These are phyloP conservation scores for Wickerhamiella dianesei DNA, from an alignment of 805 yeast genomes.

Conservation along the genomic window DNA sequence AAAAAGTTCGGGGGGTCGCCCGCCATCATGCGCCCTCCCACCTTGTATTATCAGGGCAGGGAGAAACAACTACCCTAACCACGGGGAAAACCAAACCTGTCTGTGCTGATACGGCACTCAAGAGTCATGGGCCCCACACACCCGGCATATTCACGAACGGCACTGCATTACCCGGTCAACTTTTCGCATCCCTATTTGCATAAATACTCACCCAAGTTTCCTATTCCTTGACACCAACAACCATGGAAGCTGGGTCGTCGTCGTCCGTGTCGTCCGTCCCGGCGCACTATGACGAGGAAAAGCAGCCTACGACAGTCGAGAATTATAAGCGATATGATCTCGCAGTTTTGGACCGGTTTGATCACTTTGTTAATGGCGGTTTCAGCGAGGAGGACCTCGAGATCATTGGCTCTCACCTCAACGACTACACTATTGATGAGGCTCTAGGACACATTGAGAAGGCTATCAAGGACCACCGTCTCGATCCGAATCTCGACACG, in stretches of 20 bases:
- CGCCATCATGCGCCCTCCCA: too few relatives aligned
- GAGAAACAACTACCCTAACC: too few relatives aligned
- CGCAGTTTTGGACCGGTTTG: background rate
- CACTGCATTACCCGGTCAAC: too few relatives aligned
- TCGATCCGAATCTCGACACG: conserved; percentile 36
- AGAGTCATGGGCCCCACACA: too few relatives aligned
- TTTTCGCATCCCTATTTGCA: too few relatives aligned
- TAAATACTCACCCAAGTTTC: too few relatives aligned
- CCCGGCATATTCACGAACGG: too few relatives aligned
- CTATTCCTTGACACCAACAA: too few relatives aligned
- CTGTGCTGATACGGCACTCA: too few relatives aligned
- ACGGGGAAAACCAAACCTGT: too few relatives aligned
- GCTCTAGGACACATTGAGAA: conserved; percentile 30
- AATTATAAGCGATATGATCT: background rate
- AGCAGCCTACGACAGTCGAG: background rate
- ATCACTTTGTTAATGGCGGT: background rate
- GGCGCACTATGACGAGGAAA: background rate
- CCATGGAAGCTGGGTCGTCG: background rate
- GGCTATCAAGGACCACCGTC: conserved; percentile 31
- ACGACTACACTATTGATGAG: conserved; percentile 25
- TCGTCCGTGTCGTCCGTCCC: background rate
- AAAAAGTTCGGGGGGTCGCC: too few relatives aligned
- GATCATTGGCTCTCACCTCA: conserved; percentile 8
- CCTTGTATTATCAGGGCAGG: too few relatives aligned
- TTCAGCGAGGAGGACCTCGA: conserved; percentile 10